Conservation (phyloP, 106 monocot species). For the Allium cepa region DNA sequence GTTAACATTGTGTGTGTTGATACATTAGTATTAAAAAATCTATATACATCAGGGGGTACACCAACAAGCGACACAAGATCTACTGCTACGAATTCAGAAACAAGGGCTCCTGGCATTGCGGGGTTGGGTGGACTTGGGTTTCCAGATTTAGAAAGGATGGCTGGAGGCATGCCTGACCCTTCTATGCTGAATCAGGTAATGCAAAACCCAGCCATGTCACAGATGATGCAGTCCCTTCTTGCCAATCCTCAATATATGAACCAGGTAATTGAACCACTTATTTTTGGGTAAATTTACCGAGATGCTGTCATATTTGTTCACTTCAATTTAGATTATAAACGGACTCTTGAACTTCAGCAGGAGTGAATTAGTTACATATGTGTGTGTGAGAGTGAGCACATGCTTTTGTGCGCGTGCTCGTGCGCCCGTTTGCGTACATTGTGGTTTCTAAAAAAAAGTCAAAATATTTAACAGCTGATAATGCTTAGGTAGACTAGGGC, state of each 20-base stretch:
- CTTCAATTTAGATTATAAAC: no score
- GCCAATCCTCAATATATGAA: conserved; percentile 84
- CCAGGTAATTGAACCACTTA: conserved; percentile 36
- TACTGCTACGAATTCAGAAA: conserved; percentile 18
- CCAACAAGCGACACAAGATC: conserved; percentile 35
- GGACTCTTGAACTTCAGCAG: no score
- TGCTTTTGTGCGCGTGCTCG: no score
- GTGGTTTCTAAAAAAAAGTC: no score
- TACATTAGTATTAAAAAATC: background rate
- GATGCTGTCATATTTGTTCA: no score
- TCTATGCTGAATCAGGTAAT: conserved; percentile 50
- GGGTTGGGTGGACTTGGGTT: conserved; percentile 58
- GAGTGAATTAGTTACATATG: no score
- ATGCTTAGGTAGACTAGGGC: no score
- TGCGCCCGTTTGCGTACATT: no score
- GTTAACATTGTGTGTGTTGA: background rate
- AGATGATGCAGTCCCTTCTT: conserved; percentile 76
- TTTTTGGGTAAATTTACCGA: no score
- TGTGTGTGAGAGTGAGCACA: no score
- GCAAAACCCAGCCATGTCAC: conserved; percentile 74
- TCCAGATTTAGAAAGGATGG: conserved; percentile 61
- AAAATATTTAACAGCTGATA: no score
- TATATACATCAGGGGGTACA: conserved; percentile 39
- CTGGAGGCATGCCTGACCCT: conserved; percentile 46
- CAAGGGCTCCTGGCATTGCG: conserved; percentile 34